Base-by-base conservation (phyloP, 495 filamentous ascomycete genomes). In the Aspergillus panamensis region DNA sequence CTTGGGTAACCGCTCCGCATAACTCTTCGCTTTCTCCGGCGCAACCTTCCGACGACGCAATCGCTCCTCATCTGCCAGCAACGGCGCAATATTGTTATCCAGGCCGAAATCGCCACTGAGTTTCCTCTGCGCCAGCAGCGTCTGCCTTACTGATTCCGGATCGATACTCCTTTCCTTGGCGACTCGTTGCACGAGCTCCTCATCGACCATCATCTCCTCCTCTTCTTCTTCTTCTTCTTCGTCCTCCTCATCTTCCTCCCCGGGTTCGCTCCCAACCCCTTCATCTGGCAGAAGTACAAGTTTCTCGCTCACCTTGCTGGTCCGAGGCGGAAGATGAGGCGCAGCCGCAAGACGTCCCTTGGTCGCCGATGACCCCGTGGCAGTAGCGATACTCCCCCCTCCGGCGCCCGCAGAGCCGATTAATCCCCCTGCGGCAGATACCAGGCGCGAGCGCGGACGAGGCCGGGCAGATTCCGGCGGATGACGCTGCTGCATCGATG, bases 1-100 rank as follows among this genome's bases (percentile, higher is more conserved):
- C 73, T 99, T 99, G 7, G 94, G 94, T 57, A 99, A 70, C 42
- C 95, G 83, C 72, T 99, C 94, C 6, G 95, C 94, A 74, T 96
- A 96, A 62, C 88, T 95, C 79, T 96, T 97, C 42, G 90, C 90
- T 57, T 82, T 83, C 62, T 85, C 80, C 6, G 80, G 71, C 14
- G 63, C 64, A 56, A 74, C 78, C 49, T 82, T 83, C 60, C 84
- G 80, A 69, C 80, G 87, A 67, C 80, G 79, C 62, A 86, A 66
- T 21, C 82, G 72, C 61, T 90, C 85, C 65, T 96, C 92, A 56
- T 92, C 87, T 59, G 96, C 92, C 63, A 81, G 81, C 43, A 92
- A 76, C 16, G 93, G 93, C 8, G 83, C 79, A 48, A 73, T 67
- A 48, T 89, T 86, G 64, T 90, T 88, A 61, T 82, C 82, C 20